A percentile compares a stretch with the other conserved stretches of the same genome.
Evolutionary conservation across 129 eudicot genomes (phyloP).

Genomic region (Logfia minima): DNA sequence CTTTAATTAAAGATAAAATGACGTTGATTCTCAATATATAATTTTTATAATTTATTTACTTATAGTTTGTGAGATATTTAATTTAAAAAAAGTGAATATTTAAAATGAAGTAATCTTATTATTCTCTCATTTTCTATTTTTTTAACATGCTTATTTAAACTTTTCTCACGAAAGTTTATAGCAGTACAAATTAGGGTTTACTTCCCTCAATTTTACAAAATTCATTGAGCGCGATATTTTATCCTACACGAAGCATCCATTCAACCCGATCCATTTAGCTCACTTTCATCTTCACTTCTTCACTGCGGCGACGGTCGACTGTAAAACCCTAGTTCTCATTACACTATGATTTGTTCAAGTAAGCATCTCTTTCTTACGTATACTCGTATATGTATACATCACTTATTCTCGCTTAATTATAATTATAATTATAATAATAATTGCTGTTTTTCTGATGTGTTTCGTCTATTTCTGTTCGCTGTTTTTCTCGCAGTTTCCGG

Average conservation of each 20-base stretch:
- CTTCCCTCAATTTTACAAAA: background rate
- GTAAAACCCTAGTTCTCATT: slow-evolving; percentile 6
- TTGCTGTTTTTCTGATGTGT: slow-evolving; percentile 31
- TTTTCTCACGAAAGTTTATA: no score
- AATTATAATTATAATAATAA: background rate
- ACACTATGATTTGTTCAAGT: slow-evolving; percentile 81
- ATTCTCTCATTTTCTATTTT: no score
- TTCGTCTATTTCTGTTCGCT: slow-evolving; percentile 10
- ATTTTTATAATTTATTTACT: no score
- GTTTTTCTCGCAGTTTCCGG: slow-evolving; percentile 71
- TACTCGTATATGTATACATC: background rate
- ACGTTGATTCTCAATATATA: no score
- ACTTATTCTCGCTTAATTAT: background rate
- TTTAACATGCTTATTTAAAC: no score
- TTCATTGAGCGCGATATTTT: background rate
- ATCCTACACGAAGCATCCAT: background rate
- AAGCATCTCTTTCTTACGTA: slow-evolving; percentile 19
- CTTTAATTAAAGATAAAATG: no score
- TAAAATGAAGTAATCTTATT: no score
- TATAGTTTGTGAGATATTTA: no score
- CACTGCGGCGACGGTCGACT: slow-evolving; percentile 15
- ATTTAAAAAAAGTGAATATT: no score
- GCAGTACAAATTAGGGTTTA: no score
- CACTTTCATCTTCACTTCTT: background rate
- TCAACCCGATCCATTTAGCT: background rate